Percentiles rank a stretch among this genome's conserved stretches.
These are phyloP conservation scores for Mycotypha africana DNA, from an alignment of 371 early-diverging fungal species.

Conservation along the genomic window DNA sequence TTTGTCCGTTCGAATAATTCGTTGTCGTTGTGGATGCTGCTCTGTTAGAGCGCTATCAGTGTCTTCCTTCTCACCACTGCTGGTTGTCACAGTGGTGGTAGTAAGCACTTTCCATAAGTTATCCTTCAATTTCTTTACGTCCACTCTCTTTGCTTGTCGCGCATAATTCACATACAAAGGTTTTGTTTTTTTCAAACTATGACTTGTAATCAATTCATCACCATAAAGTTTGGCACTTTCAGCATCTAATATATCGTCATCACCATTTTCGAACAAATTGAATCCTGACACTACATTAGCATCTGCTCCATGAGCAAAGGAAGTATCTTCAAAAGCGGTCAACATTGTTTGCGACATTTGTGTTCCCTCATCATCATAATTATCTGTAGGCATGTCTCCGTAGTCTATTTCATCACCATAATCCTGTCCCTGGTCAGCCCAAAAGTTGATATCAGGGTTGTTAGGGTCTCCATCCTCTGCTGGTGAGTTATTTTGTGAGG, in stretches of 20 bases:
- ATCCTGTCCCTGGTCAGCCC: conserved; percentile 32
- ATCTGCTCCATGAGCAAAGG: conserved; percentile 24
- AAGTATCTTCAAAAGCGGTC: conserved; percentile 26
- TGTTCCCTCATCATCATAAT: neutral
- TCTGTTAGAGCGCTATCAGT: too few relatives aligned
- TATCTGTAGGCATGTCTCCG: conserved; percentile 12
- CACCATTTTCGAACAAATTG: too few relatives aligned
- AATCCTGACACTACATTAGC: too few relatives aligned
- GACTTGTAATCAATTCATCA: conserved; percentile 34
- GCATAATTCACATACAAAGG: conserved; percentile 80
- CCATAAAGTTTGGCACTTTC: conserved; percentile 26
- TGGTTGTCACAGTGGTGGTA: too few relatives aligned
- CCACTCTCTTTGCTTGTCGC: conserved; percentile 86
- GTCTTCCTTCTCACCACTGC: too few relatives aligned
- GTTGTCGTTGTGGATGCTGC: too few relatives aligned
- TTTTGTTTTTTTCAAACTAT: conserved; percentile 54
- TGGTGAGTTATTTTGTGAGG: neutral
- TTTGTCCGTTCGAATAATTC: too few relatives aligned
- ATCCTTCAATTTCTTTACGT: conserved; percentile 92
- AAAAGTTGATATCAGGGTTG: conserved; percentile 31
- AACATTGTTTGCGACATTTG: conserved; percentile 19
- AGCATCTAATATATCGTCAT: too few relatives aligned
- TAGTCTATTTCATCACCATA: conserved; percentile 10
- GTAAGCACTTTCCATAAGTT: conserved; percentile 80
- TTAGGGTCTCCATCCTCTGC: conserved; percentile 12